Conservation (phyloP, 768 basidiomycete species). For the Psilocybe sp. region DNA sequence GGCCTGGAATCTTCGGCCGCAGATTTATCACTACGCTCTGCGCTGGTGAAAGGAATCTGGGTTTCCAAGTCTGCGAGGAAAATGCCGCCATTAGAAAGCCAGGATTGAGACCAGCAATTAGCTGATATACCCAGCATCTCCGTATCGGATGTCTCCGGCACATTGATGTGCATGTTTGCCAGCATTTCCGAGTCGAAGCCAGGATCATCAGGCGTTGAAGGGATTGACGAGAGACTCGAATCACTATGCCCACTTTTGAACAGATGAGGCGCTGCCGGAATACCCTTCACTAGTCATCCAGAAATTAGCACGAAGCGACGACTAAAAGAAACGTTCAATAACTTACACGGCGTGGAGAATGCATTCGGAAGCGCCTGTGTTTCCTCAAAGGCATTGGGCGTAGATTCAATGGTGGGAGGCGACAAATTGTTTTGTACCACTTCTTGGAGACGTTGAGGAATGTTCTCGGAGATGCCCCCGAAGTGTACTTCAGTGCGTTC, state of each 20-base stretch:
- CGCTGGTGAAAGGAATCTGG: slow-evolving; percentile 11
- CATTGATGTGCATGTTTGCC: slow-evolving; percentile 23
- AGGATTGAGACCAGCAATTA: no score
- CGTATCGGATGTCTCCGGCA: slow-evolving; percentile 26
- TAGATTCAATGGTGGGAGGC: background rate
- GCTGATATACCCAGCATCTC: slow-evolving; percentile 46
- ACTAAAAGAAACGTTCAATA: no score
- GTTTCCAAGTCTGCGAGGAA: slow-evolving; percentile 39
- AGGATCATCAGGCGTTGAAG: slow-evolving; percentile 11
- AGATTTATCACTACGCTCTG: no score
- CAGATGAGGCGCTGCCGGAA: slow-evolving; percentile 1
- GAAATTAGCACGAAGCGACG: no score
- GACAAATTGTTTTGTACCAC: slow-evolving; percentile 37
- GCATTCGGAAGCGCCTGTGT: no score
- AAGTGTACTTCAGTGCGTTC: slow-evolving; percentile 42
- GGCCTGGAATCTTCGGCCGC: no score
- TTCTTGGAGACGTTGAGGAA: slow-evolving; percentile 54
- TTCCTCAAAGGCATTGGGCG: background rate
- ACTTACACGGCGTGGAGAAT: no score
- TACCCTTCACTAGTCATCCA: no score
- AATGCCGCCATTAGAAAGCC: background rate
- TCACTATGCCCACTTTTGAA: slow-evolving; percentile 9
- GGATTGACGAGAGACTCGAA: slow-evolving; percentile 27
- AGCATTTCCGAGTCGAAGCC: slow-evolving; percentile 27
- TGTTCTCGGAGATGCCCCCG: slow-evolving; percentile 45